These are phyloP conservation scores for Alnus glutinosa DNA, from an alignment of 306 rosid species.

Conservation along the genomic window DNA sequence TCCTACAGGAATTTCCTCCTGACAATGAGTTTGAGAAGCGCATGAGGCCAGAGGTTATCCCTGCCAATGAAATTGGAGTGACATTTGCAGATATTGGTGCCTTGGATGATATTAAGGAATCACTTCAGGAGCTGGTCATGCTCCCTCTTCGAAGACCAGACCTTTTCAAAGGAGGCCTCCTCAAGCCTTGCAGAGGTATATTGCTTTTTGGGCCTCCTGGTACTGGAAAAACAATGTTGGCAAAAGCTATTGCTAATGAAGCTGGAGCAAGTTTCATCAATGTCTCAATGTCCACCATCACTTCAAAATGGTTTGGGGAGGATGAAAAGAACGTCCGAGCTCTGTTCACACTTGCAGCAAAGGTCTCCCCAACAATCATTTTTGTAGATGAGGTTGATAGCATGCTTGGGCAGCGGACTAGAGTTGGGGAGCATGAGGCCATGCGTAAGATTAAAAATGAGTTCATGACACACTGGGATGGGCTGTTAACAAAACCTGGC, in stretches of 20 bases:
- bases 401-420: constrained; percentile 80
- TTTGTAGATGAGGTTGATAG: constrained; percentile 87
- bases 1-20: constrained; percentile 63
- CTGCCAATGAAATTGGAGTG: constrained; percentile 80
- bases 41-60: constrained; percentile 73
- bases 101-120: constrained; percentile 68
- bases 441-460: constrained; percentile 84
- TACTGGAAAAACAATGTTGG: constrained; percentile 84
- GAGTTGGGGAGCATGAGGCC: constrained; percentile 73
- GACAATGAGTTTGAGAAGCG: constrained; percentile 90
- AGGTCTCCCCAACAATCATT: constrained; percentile 79
- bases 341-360: constrained; percentile 73
- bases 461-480: constrained; percentile 88
- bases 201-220: constrained; percentile 91
- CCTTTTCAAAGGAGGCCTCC: constrained; percentile 70
- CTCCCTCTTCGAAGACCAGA: constrained; percentile 87
- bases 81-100: constrained; percentile 84
- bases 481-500: constrained; percentile 59
- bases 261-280: constrained; percentile 87
- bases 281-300: constrained; percentile 78
- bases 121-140: constrained; percentile 82
- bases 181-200: constrained; percentile 79
- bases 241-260: constrained; percentile 83
- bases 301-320: constrained; percentile 75
- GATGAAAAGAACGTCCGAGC: constrained; percentile 82